Percentiles rank a stretch among this genome's conserved stretches.
These are phyloP conservation scores for Aphanomyces euteiches DNA, from an alignment of 352 stramenopile species.

Conservation along the genomic window DNA sequence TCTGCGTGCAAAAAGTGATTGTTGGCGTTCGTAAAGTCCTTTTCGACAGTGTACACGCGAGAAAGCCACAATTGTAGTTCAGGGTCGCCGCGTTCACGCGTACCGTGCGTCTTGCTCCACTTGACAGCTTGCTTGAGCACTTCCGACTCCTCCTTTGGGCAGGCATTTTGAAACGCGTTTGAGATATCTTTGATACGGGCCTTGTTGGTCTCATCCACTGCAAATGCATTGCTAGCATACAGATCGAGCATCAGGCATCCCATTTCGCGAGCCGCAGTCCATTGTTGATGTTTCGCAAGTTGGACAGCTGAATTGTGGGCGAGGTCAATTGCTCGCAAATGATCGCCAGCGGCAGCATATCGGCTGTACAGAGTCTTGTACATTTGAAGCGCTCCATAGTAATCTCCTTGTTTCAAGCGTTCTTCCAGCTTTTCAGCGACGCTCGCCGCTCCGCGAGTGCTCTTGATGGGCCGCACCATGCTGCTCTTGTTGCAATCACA, in stretches of 20 bases:
- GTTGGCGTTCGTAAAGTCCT: constrained; percentile 57
- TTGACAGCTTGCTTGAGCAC: constrained; percentile 82
- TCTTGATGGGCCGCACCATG: constrained; percentile 29
- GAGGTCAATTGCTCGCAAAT: constrained; percentile 60
- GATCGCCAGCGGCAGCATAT: constrained; percentile 69
- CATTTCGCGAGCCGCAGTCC: constrained; percentile 76
- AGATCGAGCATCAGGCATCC: constrained; percentile 70
- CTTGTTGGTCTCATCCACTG: constrained; percentile 70
- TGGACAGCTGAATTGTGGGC: constrained; percentile 60
- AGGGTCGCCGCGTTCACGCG: constrained; percentile 68
- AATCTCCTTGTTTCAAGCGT: constrained; percentile 70
- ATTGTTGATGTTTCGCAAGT: constrained; percentile 69
- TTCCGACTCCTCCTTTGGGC: constrained; percentile 27
- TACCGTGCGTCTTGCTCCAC: constrained; percentile 66
- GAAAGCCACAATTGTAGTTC: constrained; percentile 69
- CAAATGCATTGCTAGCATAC: constrained; percentile 62
- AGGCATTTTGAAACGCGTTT: constrained; percentile 3
- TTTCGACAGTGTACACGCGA: constrained; percentile 48
- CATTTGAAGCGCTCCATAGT: constrained; percentile 86
- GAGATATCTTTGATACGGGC: constrained; percentile 34
- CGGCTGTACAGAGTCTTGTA: constrained; percentile 90
- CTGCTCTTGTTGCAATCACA: constrained; percentile 3
- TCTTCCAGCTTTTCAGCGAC: constrained; percentile 70
- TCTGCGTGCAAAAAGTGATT: constrained; percentile 82
- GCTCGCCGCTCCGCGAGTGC: constrained; percentile 63